These are phyloP conservation scores for Cryphonectria parasitica DNA, from an alignment of 2,329 filamentous ascomycete species.

Conservation along the genomic window DNA sequence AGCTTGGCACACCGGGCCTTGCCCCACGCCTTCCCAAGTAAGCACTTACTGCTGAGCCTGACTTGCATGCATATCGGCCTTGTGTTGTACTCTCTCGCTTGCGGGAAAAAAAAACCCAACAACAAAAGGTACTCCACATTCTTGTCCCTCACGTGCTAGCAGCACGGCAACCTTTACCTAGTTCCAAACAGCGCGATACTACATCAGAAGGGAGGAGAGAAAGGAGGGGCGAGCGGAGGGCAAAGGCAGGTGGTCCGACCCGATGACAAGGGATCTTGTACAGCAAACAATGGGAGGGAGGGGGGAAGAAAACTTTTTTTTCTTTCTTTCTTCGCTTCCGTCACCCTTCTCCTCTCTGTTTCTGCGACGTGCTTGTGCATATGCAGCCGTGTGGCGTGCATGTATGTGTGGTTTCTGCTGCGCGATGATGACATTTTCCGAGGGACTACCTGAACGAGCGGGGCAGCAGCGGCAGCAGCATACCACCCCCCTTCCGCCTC, in stretches of 20 bases:
- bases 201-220: not conserved
- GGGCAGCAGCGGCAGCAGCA: not conserved
- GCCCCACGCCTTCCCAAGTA: not conserved
- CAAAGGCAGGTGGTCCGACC: not conserved
- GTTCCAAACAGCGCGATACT: not conserved
- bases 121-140: not conserved
- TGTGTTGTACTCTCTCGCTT: not conserved
- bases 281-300: not conserved
- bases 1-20: not conserved
- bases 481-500: not conserved
- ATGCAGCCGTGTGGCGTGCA: not conserved
- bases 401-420: not conserved
- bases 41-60: not conserved
- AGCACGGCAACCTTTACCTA: not conserved
- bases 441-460: not conserved
- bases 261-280: not conserved
- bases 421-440: conserved; percentile 11
- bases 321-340: not conserved
- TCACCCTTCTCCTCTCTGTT: not conserved
- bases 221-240: not conserved
- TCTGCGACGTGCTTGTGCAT: not conserved
- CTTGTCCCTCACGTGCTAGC: not conserved
- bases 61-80: not conserved
- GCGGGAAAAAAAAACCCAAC: too few relatives aligned
- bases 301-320: not conserved